Evolutionary conservation across 2,329 filamentous ascomycete species (phyloP), one percentile per base, ranked within the genome.

Genomic region (Arthrobotrys entomopaga): DNA sequence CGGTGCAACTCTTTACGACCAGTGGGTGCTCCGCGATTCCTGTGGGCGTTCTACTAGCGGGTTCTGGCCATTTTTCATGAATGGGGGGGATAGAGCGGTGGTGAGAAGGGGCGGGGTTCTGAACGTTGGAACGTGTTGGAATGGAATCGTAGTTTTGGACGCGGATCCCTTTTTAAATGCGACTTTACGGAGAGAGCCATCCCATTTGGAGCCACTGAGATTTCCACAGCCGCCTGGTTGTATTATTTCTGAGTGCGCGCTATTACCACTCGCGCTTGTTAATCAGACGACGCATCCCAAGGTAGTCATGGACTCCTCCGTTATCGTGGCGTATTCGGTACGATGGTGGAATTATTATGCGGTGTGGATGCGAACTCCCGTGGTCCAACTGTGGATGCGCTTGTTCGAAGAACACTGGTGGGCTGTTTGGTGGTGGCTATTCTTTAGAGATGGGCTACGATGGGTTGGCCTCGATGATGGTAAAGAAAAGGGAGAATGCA

Each of bases 401-500:
- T 15, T 61, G 11, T 65, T 74, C 42, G 70, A 74, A 59, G 63
- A 66, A 24, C 57, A 34, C 7, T 67, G 56, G 54, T 63, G 70
- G 63, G 22, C 43, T 29, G 26, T 42, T 10, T 69, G 65, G 61
- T 73, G 69, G 69, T 70, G 65, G 65, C 26, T 66, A 49, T 22
- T 60, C 26, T 67, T 74, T 38, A 53, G 48, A 64, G 54, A 61
- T 0, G 56, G 19, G 11, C 42, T 63, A 49, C 54, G 49, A 48
- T 74, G 70, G 70, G 57, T 50, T 42, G 1, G 85, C 81, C n/a
- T 81, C 80, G 63, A 84, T 82, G 7, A 83, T 80, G 15, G 82
- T 82, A 52, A 83, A 81, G 70, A 87, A 85, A 80, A 86, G 84
- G 59, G 84, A 81, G 78, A 87, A 86, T 80, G 87, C 84, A 46